phyloP scores from a whole-genome alignment of 2,329 filamentous ascomycete genomes.

The Cercospora sesami region DNA sequence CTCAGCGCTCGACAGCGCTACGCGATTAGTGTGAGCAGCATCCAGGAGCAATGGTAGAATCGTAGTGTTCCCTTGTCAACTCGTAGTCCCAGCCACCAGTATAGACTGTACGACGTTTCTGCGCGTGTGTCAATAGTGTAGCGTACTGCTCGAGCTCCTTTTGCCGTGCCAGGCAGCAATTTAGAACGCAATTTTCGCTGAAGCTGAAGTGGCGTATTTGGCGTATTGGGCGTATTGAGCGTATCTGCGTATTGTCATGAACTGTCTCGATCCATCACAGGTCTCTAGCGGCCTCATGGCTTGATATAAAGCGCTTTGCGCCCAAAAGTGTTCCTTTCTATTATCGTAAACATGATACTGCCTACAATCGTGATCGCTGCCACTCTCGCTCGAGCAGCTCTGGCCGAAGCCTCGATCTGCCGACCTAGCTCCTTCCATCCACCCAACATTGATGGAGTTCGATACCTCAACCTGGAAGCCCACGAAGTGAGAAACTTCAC shows the following conservation, averaged over 20 bases:
- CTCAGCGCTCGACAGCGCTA: conserved; percentile 18
- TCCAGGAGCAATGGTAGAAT: background rate
- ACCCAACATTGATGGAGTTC: background rate
- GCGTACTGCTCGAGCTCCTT: background rate
- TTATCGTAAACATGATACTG: background rate
- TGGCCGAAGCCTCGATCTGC: background rate
- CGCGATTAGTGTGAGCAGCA: conserved; percentile 18
- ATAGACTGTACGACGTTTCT: background rate
- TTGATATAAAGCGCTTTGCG: background rate
- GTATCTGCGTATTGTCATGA: background rate
- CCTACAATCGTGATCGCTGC: background rate
- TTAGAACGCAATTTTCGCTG: background rate
- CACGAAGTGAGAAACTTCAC: background rate
- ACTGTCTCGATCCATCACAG: background rate
- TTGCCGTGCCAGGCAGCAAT: background rate
- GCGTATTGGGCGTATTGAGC: background rate
- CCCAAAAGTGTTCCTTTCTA: background rate
- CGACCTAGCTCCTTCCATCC: background rate
- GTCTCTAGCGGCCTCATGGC: background rate
- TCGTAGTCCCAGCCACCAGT: background rate
- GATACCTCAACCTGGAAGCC: background rate
- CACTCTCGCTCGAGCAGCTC: background rate
- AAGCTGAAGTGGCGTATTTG: background rate
- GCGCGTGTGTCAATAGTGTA: background rate
- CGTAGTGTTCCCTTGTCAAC: background rate